Base-by-base conservation (phyloP, 805 yeast species). In the Saturnispora serradocipensis region DNA sequence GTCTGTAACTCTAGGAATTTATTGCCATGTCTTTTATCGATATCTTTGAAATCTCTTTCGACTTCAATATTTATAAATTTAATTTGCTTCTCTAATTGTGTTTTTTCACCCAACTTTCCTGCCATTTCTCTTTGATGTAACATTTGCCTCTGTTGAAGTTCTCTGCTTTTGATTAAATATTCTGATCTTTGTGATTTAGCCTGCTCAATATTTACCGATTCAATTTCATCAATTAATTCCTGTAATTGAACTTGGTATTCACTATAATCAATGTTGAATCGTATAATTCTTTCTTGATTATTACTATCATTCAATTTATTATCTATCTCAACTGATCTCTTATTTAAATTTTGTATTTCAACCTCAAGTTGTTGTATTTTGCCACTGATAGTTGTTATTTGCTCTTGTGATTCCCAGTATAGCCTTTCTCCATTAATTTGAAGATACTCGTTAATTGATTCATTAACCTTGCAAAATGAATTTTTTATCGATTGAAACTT, bases 1-100 rank as follows among this genome's bases (percentile, higher is more conserved):
- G 96, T 84, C 60, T 88, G 91, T 39, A 88, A 69, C 60, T 80
- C 80, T 18, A 88, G 79, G 77, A 86, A 81, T 56, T 87, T 93
- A 52, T 75, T 73, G 43, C 80, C 80, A 63, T 84, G 88, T 24
- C 70, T 70, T 27, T 70, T 67, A 50, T 85, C 84, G 9, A 91
- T 78, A 55, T 84, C 78, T 46, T 77, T 74, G 59, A 81, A 93
- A 55, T 90, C 97, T 0, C 84, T 74, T 2, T 69, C 68, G 10
- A 91, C 69, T 61, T 89, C 97, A 5, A 66, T 64, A 20, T 74
- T 69, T 9, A 86, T 66, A 3, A 74, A 69, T 22, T 66, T 67
- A 5, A 84, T 74, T 60, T 89, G 96, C 56, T 81, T 88, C 46
- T 81, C 79, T 54, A 93, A 72, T 61, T 91, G 97, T 54, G 81